Evolutionary conservation across 2,329 filamentous ascomycete genomes (phyloP).

Genomic region (Fusarium newnesense): DNA sequence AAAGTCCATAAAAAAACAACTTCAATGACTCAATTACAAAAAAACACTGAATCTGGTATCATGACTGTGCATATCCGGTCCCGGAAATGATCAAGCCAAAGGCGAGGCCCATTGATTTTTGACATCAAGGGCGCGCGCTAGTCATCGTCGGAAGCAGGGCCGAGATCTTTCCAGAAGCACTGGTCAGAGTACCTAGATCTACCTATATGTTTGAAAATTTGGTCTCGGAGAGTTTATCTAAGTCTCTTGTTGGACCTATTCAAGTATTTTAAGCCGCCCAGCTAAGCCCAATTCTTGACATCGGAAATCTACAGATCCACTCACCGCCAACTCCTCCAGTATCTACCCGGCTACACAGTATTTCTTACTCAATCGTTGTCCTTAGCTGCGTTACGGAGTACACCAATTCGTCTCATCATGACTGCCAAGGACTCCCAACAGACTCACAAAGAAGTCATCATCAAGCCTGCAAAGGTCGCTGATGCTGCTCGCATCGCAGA

Average conservation of each 20-base stretch:
- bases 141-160: background rate
- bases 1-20: fast-evolving
- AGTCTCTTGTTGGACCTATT: background rate
- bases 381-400: background rate
- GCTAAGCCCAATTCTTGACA: background rate
- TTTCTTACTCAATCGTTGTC: background rate
- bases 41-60: fast-evolving
- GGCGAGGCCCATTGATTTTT: background rate
- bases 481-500: constrained; percentile 42
- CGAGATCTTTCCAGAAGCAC: constrained; percentile 13
- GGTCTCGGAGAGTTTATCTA: background rate
- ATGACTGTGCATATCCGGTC: background rate
- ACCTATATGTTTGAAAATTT: too few species aligned
- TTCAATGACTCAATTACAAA: background rate
- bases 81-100: background rate
- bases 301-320: background rate
- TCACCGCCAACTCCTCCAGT: background rate
- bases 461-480: constrained; percentile 5
- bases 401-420: background rate
- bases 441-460: background rate
- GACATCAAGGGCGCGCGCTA: constrained; percentile 29
- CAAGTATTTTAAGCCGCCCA: background rate
- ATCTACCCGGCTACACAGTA: background rate
- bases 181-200: background rate
- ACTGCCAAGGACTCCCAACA: background rate